Evolutionary conservation across 352 stramenopile genomes (phyloP), one percentile per base, ranked within the genome.

Genomic region (Globisporangium abappressorium): DNA sequence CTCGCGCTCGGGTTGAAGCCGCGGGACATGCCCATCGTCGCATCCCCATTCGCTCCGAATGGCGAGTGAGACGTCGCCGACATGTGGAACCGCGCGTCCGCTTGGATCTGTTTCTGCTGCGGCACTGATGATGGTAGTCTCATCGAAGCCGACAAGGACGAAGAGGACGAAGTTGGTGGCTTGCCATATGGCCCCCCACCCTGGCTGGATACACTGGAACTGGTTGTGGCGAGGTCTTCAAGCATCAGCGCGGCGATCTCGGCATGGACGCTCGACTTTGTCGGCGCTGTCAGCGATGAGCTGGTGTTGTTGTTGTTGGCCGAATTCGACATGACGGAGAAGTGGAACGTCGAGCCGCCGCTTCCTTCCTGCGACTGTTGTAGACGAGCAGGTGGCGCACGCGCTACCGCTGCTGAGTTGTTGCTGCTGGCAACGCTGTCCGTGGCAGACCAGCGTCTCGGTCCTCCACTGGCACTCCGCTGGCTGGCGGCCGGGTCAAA

Each of bases 221-320:
- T 61, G 55, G 20, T 36, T 3, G 34, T 38, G 1, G 64, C 64
- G 8, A 70, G 64, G 18, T 70, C 64, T 28, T 70, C 41, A 15
- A 70, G 56, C 64, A 70, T 70, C 8, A 70, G 18, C 22, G 56
- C 64, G 28, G 64, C 56, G 57, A 70, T 64, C 57, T 70, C 64
- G 2, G 56, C 56, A 30, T 70, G 64, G 56, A 70, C 64, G 2
- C 57, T 70, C 56, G 64, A 65, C 38, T 68, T 68, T 20, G 38
- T 7, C 11, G 47, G 38, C 28, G 11, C 26, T 1, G n/a, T 22
- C 47, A 43, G 20, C 36, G 33, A 62, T 1, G n/a, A 22, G 20
- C 30, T 49, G 33, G 5, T 22, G 24, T 58, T 28, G 57, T n/a
- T 38, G 15, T 26, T 36, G 33, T 34, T 69, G 41, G 64, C 24